Evolutionary conservation across 164 flowering plant species (phyloP).

Genomic region (Macadamia tetraphylla): DNA sequence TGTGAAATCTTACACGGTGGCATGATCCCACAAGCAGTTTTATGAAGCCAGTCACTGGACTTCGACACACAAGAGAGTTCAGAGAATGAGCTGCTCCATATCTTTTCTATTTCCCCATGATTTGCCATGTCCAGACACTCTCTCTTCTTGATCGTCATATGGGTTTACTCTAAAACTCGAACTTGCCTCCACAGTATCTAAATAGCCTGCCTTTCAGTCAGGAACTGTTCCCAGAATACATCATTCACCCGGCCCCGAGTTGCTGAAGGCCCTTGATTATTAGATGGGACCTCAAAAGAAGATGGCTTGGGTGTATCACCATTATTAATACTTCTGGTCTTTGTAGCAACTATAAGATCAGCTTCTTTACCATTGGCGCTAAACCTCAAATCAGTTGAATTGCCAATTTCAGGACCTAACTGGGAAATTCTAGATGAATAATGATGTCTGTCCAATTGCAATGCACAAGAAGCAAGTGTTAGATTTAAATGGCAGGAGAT

Average conservation of each 20-base stretch:
- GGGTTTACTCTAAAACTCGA: slow-evolving; percentile 40
- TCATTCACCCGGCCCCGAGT: slow-evolving; percentile 66
- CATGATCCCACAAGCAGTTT: background rate
- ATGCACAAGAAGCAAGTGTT: slow-evolving; percentile 69
- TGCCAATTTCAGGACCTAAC: slow-evolving; percentile 26
- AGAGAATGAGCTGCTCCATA: slow-evolving; percentile 60
- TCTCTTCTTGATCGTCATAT: slow-evolving; percentile 53
- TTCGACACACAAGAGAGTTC: slow-evolving; percentile 13
- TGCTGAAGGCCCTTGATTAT: slow-evolving; percentile 34
- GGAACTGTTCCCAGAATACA: slow-evolving; percentile 91
- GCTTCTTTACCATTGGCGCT: slow-evolving; percentile 28
- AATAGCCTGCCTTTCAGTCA: slow-evolving; percentile 84
- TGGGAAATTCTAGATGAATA: slow-evolving; percentile 20
- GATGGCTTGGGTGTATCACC: slow-evolving; percentile 24
- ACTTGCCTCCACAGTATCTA: slow-evolving; percentile 84
- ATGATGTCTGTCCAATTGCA: slow-evolving; percentile 28
- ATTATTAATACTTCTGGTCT: slow-evolving; percentile 17
- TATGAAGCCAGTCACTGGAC: background rate
- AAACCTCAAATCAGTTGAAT: slow-evolving; percentile 28
- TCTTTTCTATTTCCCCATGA: slow-evolving; percentile 36
- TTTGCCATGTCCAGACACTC: slow-evolving; percentile 35
- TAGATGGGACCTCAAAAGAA: slow-evolving; percentile 29
- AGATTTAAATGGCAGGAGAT: slow-evolving; percentile 74
- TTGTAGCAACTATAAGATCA: slow-evolving; percentile 17
- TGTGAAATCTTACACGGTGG: slow-evolving; percentile 4